Conservation (phyloP, 164 flowering plant genomes). For the Magnolia kwangsiensis region DNA sequence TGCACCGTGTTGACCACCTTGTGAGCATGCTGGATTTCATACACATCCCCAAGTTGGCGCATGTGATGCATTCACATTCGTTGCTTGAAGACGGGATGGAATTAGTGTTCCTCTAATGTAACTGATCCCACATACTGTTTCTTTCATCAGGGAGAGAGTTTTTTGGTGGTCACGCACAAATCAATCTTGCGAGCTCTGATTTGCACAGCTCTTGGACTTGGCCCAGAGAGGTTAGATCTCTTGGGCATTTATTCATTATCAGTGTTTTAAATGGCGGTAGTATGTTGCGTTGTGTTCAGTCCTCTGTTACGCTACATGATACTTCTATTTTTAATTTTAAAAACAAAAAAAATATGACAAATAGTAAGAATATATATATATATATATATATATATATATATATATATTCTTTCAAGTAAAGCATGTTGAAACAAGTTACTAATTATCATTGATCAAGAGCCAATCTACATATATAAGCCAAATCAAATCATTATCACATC, state of each 20-base stretch:
- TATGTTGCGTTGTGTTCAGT: too few species aligned
- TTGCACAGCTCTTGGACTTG: conserved; percentile 72
- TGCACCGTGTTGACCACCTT: background rate
- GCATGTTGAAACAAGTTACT: too few species aligned
- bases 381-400: too few species aligned
- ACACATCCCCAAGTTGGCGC: background rate
- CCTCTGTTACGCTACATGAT: too few species aligned
- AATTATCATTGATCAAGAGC: too few species aligned
- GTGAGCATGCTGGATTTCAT: background rate
- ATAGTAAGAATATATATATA: too few species aligned
- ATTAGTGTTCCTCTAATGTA: background rate
- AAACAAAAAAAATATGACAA: too few species aligned
- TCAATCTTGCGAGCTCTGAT: conserved; percentile 68
- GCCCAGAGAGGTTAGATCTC: conserved; percentile 52
- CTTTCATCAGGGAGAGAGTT: conserved; percentile 50
- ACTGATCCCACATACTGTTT: background rate
- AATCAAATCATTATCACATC: too few species aligned
- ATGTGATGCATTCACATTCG: too few species aligned
- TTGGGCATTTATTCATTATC: background rate
- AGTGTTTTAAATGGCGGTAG: background rate
- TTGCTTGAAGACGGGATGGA: background rate
- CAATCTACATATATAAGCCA: too few species aligned
- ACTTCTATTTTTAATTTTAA: too few species aligned
- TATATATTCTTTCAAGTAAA: too few species aligned
- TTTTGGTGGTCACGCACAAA: conserved; percentile 69